Evolutionary conservation across 2,329 filamentous ascomycete species (phyloP), one percentile per base, ranked within the genome.

Genomic region (Cladobotryum mycophilum): DNA sequence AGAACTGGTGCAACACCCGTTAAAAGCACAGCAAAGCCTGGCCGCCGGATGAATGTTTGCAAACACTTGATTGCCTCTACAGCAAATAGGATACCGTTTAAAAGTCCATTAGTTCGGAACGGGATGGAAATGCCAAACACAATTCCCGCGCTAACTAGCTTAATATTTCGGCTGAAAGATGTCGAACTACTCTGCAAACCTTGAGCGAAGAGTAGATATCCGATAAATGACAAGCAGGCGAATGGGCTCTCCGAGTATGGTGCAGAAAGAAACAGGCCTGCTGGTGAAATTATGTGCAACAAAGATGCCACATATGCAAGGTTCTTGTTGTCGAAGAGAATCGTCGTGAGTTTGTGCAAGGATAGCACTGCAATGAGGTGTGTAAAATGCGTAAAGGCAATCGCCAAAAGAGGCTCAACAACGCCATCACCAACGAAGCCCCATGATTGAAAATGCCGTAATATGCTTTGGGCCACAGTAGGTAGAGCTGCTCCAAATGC

Each of bases 191-290:
- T 55, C 47, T 54, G 58, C 35, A 65, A 38, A 60, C 73, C 72
- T 41, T 76, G 73, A 1, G 80, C 79, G 64, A 92, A 93, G 44
- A 86, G 65, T 30, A 87, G 76, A 60, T 83, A 84, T 1, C 89
- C 93, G 1, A 76, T 58, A 60, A 96, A 88, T 38, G 86, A 87
- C 34, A 96, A 72, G 18, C 88, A 74, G 0, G 92, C 84, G 67
- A 90, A 96, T 0, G 85, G 67, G 55, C 86, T 82, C 70, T 99
- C 93, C 9, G 82, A 79, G 66, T 93, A 95, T 0, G 92, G 89
- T 0, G 91, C 86, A 0, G 86, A 91, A 15, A 99, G 79, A 64
- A 99, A 97, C 2, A 96, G 70, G 1, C 92, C 92, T 0, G 88
- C 93, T 0, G 93, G 92, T 0, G 88, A 93, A 45, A 97, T 63